These are phyloP conservation scores for Glycyrrhiza uralensis DNA, from an alignment of 306 rosid genomes.

Conservation along the genomic window DNA sequence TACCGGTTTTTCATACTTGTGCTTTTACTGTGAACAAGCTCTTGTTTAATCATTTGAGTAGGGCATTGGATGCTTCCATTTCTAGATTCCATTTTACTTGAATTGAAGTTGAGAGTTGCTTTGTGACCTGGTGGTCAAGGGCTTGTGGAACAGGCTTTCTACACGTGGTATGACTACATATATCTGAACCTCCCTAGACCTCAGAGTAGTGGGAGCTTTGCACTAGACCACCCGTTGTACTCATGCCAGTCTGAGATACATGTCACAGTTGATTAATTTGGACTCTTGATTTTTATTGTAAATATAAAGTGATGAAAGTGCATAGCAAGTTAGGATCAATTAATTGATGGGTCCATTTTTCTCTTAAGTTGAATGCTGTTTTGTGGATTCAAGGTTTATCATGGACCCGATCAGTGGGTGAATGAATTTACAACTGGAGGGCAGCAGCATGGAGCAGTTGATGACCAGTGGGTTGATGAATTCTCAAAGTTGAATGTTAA, in stretches of 20 bases:
- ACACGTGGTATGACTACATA: neutral
- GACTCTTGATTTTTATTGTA: neutral
- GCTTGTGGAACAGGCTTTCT: neutral
- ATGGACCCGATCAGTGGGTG: constrained; percentile 71
- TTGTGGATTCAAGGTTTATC: constrained; percentile 53
- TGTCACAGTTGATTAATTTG: neutral
- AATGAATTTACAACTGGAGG: constrained; percentile 65
- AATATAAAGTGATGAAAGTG: neutral
- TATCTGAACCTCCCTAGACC: constrained; percentile 2
- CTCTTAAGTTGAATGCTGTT: constrained; percentile 24
- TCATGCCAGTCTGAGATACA: constrained; percentile 9
- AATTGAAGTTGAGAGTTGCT: neutral
- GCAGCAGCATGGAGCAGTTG: constrained; percentile 42
- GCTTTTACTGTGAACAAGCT: neutral
- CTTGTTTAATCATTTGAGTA: neutral
- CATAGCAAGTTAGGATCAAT: neutral
- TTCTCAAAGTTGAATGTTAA: constrained; percentile 82
- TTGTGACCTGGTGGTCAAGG: neutral
- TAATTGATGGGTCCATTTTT: neutral
- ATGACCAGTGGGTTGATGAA: constrained; percentile 89
- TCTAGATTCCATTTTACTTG: neutral
- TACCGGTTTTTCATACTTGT: neutral
- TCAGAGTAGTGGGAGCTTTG: neutral
- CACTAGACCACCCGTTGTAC: neutral
- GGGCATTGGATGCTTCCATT: neutral